Conservation (phyloP, 1,139 yeast genomes). For the Geotrichum phurueaensis region DNA sequence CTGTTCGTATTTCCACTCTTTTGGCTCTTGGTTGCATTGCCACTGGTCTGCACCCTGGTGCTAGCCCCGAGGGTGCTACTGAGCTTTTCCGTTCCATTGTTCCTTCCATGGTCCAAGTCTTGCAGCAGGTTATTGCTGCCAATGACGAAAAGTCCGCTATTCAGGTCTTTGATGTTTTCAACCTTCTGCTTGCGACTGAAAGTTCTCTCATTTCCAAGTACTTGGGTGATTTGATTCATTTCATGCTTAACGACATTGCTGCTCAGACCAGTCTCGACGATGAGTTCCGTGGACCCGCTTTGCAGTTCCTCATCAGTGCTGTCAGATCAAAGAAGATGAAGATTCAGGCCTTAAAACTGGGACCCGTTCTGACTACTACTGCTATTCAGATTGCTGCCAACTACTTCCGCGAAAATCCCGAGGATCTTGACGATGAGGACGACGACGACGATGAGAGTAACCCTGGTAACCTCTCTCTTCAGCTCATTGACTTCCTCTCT, state of each 20-base stretch:
- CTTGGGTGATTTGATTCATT: conserved; percentile 59
- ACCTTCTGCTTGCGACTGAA: conserved; percentile 70
- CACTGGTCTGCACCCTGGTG: conserved; percentile 51
- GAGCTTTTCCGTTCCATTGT: conserved; percentile 58
- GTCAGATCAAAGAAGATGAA: conserved; percentile 58
- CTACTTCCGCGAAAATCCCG: conserved; percentile 56
- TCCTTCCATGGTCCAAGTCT: conserved; percentile 77
- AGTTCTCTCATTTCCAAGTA: conserved; percentile 73
- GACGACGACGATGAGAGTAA: conserved; percentile 88
- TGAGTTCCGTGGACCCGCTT: conserved; percentile 75
- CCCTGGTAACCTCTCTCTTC: conserved; percentile 72
- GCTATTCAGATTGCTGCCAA: conserved; percentile 78
- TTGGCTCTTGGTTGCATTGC: conserved; percentile 76
- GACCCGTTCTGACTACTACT: conserved; percentile 68
- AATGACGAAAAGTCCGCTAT: conserved; percentile 70
- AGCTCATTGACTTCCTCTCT: conserved; percentile 73
- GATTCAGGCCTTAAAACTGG: conserved; percentile 60
- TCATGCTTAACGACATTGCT: conserved; percentile 67
- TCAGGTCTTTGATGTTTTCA: conserved; percentile 79
- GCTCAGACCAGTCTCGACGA: conserved; percentile 63
- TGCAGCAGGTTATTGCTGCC: conserved; percentile 64
- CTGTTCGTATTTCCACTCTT: conserved; percentile 77
- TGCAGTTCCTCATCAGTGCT: conserved; percentile 78
- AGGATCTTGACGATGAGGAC: conserved; percentile 71
- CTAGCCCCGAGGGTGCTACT: conserved; percentile 41